phyloP scores from a whole-genome alignment of 257 asterid species.

The Mentha longifolia region DNA sequence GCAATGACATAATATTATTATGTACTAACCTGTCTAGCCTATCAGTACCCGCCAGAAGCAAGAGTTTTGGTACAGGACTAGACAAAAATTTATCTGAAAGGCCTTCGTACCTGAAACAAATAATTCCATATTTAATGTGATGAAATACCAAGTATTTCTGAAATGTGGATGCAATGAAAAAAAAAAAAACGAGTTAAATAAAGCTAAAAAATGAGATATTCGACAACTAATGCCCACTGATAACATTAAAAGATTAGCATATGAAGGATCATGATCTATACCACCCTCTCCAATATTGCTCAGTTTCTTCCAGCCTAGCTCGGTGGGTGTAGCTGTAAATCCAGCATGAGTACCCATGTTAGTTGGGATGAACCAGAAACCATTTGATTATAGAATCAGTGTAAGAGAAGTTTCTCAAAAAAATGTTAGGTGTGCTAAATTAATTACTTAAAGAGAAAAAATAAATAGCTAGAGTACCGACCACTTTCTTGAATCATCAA shows the following conservation, averaged over 20 bases:
- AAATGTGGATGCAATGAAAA: neutral
- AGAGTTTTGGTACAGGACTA: constrained; percentile 83
- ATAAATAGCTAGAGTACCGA: constrained; percentile 38
- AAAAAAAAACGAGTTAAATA: neutral
- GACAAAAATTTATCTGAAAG: constrained; percentile 89
- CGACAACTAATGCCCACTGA: neutral
- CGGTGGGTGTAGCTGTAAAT: constrained; percentile 80
- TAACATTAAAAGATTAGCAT: constrained; percentile 10
- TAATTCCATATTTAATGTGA: neutral
- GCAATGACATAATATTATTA: constrained; percentile 13
- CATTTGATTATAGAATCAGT: neutral
- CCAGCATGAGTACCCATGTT: constrained; percentile 30
- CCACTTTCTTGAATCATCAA: constrained; percentile 87
- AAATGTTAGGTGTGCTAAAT: constrained; percentile 18
- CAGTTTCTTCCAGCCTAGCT: constrained; percentile 88
- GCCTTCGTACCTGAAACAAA: constrained; percentile 92
- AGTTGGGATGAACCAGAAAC: constrained; percentile 17
- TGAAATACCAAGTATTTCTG: constrained; percentile 8
- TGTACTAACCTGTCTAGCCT: constrained; percentile 82
- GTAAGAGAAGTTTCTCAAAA: constrained; percentile 19
- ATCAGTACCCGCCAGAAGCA: constrained; percentile 98
- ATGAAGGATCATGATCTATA: constrained; percentile 40
- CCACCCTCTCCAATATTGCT: constrained; percentile 98
- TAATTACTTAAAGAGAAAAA: constrained; percentile 1
- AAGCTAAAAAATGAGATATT: neutral